Evolutionary conservation across 495 filamentous ascomycete species (phyloP).

Genomic region (Articulospora tetracladia): DNA sequence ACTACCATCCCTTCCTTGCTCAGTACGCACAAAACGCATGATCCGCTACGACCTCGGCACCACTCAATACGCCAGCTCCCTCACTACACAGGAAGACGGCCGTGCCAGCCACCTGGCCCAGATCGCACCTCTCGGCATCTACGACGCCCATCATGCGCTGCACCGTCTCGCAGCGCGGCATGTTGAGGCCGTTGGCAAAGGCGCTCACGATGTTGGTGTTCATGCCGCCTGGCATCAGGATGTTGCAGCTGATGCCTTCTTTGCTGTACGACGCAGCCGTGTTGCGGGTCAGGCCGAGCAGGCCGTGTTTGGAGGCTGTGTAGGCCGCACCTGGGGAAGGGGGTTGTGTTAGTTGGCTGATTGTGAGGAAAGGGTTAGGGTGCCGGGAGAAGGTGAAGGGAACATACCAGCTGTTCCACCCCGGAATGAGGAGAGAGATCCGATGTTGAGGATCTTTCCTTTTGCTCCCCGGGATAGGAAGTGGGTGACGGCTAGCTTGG

Average conservation of each 20-base stretch:
- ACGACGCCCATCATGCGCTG: background rate
- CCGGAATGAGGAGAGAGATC: conserved; percentile 32
- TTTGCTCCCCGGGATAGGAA: conserved; percentile 37
- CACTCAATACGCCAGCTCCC: background rate
- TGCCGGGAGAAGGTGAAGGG: background rate
- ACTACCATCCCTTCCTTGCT: background rate
- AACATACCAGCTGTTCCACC: conserved; percentile 24
- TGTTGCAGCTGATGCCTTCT: conserved; percentile 30
- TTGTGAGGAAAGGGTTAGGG: background rate
- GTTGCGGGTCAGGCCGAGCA: conserved; percentile 38
- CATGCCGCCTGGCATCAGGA: conserved; percentile 25
- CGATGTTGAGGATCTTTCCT: conserved; percentile 47
- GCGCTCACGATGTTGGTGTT: conserved; percentile 31
- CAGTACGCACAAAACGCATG: background rate
- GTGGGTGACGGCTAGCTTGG: conserved; percentile 21
- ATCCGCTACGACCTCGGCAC: background rate
- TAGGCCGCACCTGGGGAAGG: conserved; percentile 34
- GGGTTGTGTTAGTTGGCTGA: background rate
- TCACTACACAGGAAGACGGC: conserved; percentile 26
- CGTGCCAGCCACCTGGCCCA: background rate
- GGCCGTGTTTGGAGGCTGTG: conserved; percentile 31
- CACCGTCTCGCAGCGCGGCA: conserved; percentile 28
- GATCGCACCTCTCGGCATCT: background rate
- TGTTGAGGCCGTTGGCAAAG: conserved; percentile 38
- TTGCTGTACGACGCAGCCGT: conserved; percentile 35